Conservation (phyloP, 2,329 filamentous ascomycete genomes). For the Penicillium sp. region DNA sequence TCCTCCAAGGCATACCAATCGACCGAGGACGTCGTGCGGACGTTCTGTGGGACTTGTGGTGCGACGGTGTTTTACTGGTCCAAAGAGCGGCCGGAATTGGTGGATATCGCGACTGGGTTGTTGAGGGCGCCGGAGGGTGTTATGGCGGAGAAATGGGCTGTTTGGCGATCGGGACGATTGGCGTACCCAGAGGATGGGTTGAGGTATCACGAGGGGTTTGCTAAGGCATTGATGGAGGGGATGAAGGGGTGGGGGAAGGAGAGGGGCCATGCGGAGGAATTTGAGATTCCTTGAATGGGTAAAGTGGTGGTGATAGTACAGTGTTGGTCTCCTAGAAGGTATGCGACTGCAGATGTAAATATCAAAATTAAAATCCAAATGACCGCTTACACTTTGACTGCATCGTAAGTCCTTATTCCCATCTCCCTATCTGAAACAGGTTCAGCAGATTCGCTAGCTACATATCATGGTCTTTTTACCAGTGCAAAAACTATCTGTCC, state of each 20-base stretch:
- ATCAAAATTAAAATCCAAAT: too few relatives aligned
- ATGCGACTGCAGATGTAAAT: too few relatives aligned
- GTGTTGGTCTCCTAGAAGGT: too few relatives aligned
- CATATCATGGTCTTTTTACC: too few relatives aligned
- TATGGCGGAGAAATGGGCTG: conserved; percentile 48
- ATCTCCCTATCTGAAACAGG: too few relatives aligned
- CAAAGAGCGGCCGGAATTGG: conserved; percentile 39
- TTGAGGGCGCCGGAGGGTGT: conserved; percentile 45
- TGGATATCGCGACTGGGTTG: conserved; percentile 51
- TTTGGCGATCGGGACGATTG: conserved; percentile 46
- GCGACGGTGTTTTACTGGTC: conserved; percentile 48
- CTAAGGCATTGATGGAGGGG: conserved; percentile 23
- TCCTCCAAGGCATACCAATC: conserved; percentile 47
- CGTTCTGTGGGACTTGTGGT: conserved; percentile 52
- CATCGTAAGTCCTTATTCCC: too few relatives aligned
- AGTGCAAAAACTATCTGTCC: too few relatives aligned
- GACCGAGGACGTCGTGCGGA: conserved; percentile 41
- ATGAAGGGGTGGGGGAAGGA: conserved; percentile 26
- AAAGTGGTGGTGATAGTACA: background rate
- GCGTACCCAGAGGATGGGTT: conserved; percentile 22
- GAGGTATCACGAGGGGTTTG: conserved; percentile 28
- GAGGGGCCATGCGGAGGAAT: conserved; percentile 21
- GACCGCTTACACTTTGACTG: too few relatives aligned
- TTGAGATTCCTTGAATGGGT: conserved; percentile 4
- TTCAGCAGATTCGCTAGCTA: too few relatives aligned